Conservation (phyloP, 345 rosid genomes). For the Citrus trifoliata region DNA sequence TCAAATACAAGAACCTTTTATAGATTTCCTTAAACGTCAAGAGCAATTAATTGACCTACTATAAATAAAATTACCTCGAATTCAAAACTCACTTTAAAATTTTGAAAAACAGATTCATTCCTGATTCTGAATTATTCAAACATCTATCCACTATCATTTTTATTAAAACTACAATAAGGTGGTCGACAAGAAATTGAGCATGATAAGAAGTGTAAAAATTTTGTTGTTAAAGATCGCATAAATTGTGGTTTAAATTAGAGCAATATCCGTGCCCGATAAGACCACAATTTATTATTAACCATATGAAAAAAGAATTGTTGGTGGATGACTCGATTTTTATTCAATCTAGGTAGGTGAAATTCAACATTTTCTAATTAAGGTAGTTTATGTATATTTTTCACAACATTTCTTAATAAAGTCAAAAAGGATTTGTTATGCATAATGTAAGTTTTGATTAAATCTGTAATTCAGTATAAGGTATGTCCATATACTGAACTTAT, state of each 20-base stretch:
- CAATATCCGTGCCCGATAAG: background rate
- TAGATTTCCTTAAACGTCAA: background rate
- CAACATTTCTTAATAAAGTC: background rate
- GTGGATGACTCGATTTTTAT: background rate
- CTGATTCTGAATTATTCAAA: background rate
- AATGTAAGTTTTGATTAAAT: background rate
- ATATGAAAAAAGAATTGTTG: background rate
- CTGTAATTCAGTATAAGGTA: background rate
- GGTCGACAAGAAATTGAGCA: background rate
- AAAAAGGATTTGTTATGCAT: background rate
- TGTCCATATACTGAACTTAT: background rate
- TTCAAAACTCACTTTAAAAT: background rate
- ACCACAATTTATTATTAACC: background rate
- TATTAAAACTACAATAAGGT: background rate
- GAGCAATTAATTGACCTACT: background rate
- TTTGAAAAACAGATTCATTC: background rate
- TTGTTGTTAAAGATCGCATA: background rate
- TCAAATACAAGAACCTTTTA: background rate
- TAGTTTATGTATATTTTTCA: background rate
- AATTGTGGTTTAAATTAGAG: background rate
- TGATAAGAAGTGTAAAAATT: background rate
- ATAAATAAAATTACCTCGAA: background rate
- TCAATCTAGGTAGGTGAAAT: background rate
- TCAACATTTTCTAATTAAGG: background rate
- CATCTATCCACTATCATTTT: background rate